A percentile compares a stretch with the other conserved stretches of the same genome.
phyloP scores from a whole-genome alignment of 2,329 filamentous ascomycete genomes.

The Fusarium sp. region DNA sequence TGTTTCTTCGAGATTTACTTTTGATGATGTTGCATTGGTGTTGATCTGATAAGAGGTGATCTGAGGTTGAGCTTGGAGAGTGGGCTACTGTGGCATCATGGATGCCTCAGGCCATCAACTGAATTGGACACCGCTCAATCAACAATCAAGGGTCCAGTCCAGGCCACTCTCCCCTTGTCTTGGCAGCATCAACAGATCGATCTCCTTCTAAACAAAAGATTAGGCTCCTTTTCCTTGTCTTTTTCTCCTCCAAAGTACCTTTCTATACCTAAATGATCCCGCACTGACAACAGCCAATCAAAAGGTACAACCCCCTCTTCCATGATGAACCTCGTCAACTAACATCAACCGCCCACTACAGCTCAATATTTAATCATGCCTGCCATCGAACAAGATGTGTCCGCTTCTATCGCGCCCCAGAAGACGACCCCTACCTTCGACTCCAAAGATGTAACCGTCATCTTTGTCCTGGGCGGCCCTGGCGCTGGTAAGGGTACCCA shows the following conservation, averaged over 20 bases:
- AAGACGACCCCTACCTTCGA: constrained; percentile 77
- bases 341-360: not conserved
- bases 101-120: constrained; percentile 17
- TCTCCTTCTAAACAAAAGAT: not conserved
- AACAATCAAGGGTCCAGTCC: constrained; percentile 8
- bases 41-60: constrained; percentile 7
- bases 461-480: constrained; percentile 96
- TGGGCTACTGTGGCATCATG: constrained; percentile 13
- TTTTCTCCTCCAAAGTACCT: not conserved
- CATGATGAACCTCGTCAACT: constrained; percentile 19
- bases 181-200: constrained; percentile 16
- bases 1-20: not conserved
- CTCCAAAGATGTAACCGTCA: constrained; percentile 81
- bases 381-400: constrained; percentile 26
- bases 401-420: constrained; percentile 50
- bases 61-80: constrained; percentile 14
- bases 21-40: not conserved
- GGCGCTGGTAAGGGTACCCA: constrained; percentile 98
- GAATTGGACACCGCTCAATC: constrained; percentile 22
- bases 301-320: constrained; percentile 19
- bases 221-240: constrained; percentile 5
- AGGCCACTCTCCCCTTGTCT: constrained; percentile 12
- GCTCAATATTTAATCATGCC: constrained; percentile 22
- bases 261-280: constrained; percentile 4
- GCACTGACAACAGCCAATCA: constrained; percentile 4